Percentiles rank a stretch among this genome's conserved stretches.
phyloP scores from a whole-genome alignment of 2,329 filamentous ascomycete species.

The Trichoderma sp. region DNA sequence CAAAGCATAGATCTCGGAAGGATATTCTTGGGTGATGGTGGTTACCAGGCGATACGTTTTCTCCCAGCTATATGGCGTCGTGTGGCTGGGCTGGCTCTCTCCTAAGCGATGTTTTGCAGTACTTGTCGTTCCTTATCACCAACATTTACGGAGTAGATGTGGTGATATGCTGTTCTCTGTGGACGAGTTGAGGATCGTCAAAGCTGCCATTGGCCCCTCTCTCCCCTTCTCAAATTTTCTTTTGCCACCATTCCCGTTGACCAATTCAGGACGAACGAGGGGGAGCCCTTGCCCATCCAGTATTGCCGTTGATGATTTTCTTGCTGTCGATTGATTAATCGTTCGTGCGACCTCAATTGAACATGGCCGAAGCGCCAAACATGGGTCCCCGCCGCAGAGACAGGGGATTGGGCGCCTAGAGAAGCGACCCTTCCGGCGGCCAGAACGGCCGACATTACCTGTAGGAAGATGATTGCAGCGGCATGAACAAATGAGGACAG shows the following conservation, averaged over 20 bases:
- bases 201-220: constrained; percentile 20
- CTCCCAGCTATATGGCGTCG: background rate
- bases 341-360: constrained; percentile 22
- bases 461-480: constrained; percentile 2
- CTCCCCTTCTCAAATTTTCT: constrained; percentile 18
- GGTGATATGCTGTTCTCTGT: background rate
- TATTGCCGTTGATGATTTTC: constrained; percentile 13
- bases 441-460: constrained; percentile 13
- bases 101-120: background rate
- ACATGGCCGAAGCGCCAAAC: constrained; percentile 17
- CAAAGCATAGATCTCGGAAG: constrained; percentile 35
- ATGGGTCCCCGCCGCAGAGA: constrained; percentile 11
- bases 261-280: constrained; percentile 1
- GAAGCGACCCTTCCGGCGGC: constrained; percentile 18
- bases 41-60: constrained; percentile 30
- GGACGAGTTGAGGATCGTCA: background rate
- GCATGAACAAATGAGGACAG: background rate
- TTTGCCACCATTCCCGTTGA: constrained; percentile 28
- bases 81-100: background rate
- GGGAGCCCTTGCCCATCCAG: background rate
- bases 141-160: background rate
- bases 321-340: constrained; percentile 17
- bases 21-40: constrained; percentile 27
- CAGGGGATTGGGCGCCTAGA: constrained; percentile 18
- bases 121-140: background rate